Evolutionary conservation across 208 protist species (phyloP), one percentile per base, ranked within the genome.

Genomic region (Balamuthia mandrillaris): DNA sequence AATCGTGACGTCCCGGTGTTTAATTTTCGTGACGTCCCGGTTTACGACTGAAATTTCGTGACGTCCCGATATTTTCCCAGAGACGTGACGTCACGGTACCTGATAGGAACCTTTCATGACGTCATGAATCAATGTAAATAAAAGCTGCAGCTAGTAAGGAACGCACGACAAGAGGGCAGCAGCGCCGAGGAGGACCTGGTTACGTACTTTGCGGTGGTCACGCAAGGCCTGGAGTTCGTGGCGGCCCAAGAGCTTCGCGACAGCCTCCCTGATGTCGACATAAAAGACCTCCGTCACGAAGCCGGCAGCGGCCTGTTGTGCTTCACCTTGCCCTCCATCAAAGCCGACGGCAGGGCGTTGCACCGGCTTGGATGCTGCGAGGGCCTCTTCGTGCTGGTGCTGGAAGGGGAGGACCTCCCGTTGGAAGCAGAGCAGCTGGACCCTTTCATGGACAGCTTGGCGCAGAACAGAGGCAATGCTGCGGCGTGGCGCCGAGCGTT

Each of bases 201-300:
- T 21, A 37, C 52, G 42, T 75, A 75, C 42, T 75, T 75, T 4
- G 65, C 42, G 3, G 65, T 54, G 65, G 65, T 75, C 0, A 75
- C 65, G n/a, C 42, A 75, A 27, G 65, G 65, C 7, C 65, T 75
- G 2, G 65, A 75, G n/a, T 75, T 75, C 65, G 52, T 75, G 24
- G 65, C 65, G 3, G 65, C 65, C 2, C 27, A 51, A 12, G 65
- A 75, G 37, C 37, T 75, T 37, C 27, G 37, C 27, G 16, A 37
- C 14, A 51, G 42, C 31, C 37, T 75, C 6, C 42, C 27, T 21
- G 18, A 54, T 14, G 47, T 24, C 47, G 47, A 54, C 21, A 44
- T 54, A 1, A 3, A 1, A 51, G 45, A 33, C 42, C 42, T 75
- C 16, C 65, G 42, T 3, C 52, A 52, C 10, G 42, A 75, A 21